Evolutionary conservation across 352 stramenopile genomes (phyloP), one percentile per base, ranked within the genome.

Genomic region (Blastocystis hominis): DNA sequence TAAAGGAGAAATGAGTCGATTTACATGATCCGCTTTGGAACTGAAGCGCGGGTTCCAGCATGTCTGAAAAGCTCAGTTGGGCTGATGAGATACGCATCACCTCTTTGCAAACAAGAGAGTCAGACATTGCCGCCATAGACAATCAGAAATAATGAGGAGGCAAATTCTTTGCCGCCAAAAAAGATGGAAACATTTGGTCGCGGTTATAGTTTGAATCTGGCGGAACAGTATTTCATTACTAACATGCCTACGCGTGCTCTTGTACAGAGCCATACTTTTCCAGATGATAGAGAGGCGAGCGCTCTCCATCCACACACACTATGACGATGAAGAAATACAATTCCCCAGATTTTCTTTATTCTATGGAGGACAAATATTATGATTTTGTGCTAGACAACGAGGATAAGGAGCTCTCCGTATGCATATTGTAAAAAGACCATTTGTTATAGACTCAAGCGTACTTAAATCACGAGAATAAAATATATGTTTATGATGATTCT

Each of bases 161-260:
- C 10, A 64, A 64, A 7, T 75, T 75, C 13, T n/a, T 75, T 75
- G 63, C 63, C 63, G 63, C 63, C 63, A 75, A 75, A 47, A 64
- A 7, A 64, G 56, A 64, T 38, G 30, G 56, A 64, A 64, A 64
- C 56, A 34, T 4, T 10, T 64, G 24, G 24, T 30, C 24, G n/a
- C 38, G 53, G 15, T 61, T 61, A 61, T 61, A n/a, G 15, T 64
- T 64, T 34, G 56, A n/a, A 64, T 30, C 24, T 30, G 24, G 24
- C 24, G 24, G 24, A 30, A 30, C 24, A 30, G 24, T 30, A 30
- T 30, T 30, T 30, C 24, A 30, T 30, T 30, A 30, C 24, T 30
- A 30, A 30, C 24, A 30, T 30, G 24, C 24, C 24, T 30, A 30
- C 24, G 24, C 24, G 24, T 30, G 24, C 24, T 30, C 24, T 30